Evolutionary conservation across 2,329 filamentous ascomycete genomes (phyloP), one percentile per base, ranked within the genome.

Genomic region (Phialophora tarda): DNA sequence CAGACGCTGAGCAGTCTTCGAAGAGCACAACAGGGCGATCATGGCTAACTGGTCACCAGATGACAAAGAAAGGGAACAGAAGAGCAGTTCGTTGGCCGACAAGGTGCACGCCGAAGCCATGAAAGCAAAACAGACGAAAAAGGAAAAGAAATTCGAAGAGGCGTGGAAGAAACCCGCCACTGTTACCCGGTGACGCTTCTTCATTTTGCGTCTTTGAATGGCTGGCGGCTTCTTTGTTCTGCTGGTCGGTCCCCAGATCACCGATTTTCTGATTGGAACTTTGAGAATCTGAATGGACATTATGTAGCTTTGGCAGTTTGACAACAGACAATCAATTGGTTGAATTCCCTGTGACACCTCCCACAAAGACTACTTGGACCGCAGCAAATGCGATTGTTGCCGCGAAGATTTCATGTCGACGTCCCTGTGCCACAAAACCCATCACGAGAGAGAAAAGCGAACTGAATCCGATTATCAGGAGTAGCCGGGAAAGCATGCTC

Each of bases 341-440:
- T 48, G 44, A 21, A 10, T 48, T 21, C 44, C 17, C 44, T 24
- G 53, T 59, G 32, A 51, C 58, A 51, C 58, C 58, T 28, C 58
- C 58, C 3, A 60, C 58, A 24, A 60, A 60, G 11, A 50, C 58
- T 21, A 60, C 58, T 51, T 60, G 58, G 34, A 56, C 53, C 17
- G 53, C 53, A 34, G 53, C 53, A 56, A 56, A 56, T 32, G 62
- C 62, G 6, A 44, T 59, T 4, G 62, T 64, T 8, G 62, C 62
- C 17, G 62, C 55, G 44, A 64, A 64, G 38, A 64, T 30, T 23
- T 64, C 62, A 8, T 59, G 28, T 34, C 62, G 62, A 6, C 28
- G 23, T 23, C 55, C 62, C 11, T 48, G 55, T 30, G 48, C 54
- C 8, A 60, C 48, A 23, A 64, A 59, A 3, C 51, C 30, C 62